Conservation (phyloP, 2,329 filamentous ascomycete species). For the Lachnellula willkommii region DNA sequence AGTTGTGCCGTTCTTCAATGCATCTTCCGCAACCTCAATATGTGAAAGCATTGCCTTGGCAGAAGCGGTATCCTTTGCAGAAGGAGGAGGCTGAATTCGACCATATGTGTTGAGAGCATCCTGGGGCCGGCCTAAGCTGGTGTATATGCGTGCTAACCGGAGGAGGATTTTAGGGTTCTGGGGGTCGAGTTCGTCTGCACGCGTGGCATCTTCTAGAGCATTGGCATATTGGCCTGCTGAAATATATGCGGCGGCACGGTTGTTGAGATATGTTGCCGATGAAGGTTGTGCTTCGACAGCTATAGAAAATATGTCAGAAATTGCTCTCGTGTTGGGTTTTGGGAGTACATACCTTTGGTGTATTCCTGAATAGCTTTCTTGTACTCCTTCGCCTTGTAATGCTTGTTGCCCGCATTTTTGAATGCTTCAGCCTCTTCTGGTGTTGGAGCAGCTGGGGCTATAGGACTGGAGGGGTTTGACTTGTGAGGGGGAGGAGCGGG, state of each 20-base stretch:
- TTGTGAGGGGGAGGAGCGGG: constrained; percentile 70
- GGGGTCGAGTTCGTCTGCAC: constrained; percentile 76
- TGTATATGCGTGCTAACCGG: constrained; percentile 84
- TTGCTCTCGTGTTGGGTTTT: background rate
- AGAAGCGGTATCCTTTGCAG: constrained; percentile 78
- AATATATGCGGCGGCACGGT: constrained; percentile 92
- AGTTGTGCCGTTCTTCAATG: constrained; percentile 66
- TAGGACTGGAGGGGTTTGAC: constrained; percentile 56
- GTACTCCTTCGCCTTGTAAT: constrained; percentile 94
- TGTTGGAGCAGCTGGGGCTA: constrained; percentile 37
- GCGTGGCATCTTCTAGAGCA: constrained; percentile 81
- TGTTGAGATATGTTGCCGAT: constrained; percentile 86
- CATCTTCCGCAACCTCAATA: constrained; percentile 72
- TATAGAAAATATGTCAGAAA: constrained; percentile 36
- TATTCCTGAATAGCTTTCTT: constrained; percentile 85
- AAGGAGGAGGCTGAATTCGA: constrained; percentile 73
- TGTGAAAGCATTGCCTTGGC: constrained; percentile 81
- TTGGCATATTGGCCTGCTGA: constrained; percentile 72
- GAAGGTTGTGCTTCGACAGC: constrained; percentile 82
- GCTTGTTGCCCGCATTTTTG: constrained; percentile 92
- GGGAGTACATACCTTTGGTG: constrained; percentile 66
- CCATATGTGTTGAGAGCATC: constrained; percentile 80
- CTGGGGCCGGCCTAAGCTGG: constrained; percentile 75
- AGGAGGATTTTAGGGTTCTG: constrained; percentile 83
- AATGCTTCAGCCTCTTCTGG: constrained; percentile 78